Evolutionary conservation across 257 asterid genomes (phyloP).

Genomic region (Jacaranda copaia): DNA sequence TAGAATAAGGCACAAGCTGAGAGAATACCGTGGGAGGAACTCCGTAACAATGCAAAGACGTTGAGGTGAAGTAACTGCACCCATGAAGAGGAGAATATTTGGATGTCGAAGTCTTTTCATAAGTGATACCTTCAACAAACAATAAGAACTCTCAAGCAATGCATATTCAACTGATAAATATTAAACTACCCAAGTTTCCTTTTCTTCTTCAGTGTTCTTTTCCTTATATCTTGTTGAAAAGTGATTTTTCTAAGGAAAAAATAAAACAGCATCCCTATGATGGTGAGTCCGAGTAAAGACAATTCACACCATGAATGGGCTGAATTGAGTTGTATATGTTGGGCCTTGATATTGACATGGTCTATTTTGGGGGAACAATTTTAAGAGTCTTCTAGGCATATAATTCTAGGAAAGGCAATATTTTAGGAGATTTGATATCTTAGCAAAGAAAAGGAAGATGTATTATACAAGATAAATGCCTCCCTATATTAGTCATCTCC

Average conservation of each 20-base stretch:
- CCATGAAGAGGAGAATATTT: slow-evolving; percentile 98
- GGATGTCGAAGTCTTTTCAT: slow-evolving; percentile 98
- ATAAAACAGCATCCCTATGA: neutral
- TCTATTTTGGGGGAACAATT: too few relatives aligned
- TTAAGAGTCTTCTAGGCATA: too few relatives aligned
- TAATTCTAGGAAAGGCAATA: too few relatives aligned
- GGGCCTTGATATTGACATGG: too few relatives aligned
- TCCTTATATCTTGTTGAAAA: neutral
- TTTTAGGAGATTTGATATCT: too few relatives aligned
- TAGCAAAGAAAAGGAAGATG: too few relatives aligned
- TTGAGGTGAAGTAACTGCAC: slow-evolving; percentile 93
- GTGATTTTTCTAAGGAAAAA: neutral
- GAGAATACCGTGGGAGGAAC: slow-evolving; percentile 94
- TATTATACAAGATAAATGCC: too few relatives aligned
- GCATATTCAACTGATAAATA: slow-evolving; percentile 4
- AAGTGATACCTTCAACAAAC: slow-evolving; percentile 75
- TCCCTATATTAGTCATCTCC: too few relatives aligned
- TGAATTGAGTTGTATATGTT: too few relatives aligned
- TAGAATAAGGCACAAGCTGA: slow-evolving; percentile 17
- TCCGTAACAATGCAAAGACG: slow-evolving; percentile 98
- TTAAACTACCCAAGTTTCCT: neutral
- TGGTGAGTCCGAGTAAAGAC: neutral
- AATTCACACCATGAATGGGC: too few relatives aligned
- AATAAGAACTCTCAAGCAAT: slow-evolving; percentile 25
- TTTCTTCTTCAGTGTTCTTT: neutral